Evolutionary conservation across 352 stramenopile species (phyloP).

Genomic region (Pythium insidiosum): DNA sequence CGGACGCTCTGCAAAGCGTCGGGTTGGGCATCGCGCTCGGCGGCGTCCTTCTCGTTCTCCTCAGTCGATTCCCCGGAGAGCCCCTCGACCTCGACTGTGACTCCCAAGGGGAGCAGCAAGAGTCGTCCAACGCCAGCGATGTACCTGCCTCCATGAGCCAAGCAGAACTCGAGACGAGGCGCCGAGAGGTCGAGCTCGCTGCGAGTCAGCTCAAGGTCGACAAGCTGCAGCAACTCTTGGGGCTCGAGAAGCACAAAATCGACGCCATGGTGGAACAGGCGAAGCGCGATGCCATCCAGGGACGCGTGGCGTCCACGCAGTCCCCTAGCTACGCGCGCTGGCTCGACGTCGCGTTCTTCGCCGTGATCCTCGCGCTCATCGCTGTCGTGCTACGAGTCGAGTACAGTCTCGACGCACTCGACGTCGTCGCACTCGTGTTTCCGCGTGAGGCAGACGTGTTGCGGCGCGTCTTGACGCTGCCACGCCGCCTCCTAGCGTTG

Average conservation of each 20-base stretch:
- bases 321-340: conserved; percentile 23
- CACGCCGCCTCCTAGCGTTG: neutral
- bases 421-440: conserved; percentile 27
- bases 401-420: conserved; percentile 46
- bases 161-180: neutral
- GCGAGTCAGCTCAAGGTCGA: conserved; percentile 32
- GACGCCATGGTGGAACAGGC: conserved; percentile 27
- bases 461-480: conserved; percentile 15
- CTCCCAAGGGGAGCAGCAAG: neutral
- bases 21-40: conserved; percentile 29
- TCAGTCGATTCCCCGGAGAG: conserved; percentile 43
- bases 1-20: conserved; percentile 36
- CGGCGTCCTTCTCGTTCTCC: conserved; percentile 27
- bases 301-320: conserved; percentile 5
- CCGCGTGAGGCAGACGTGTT: conserved; percentile 40
- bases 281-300: conserved; percentile 23
- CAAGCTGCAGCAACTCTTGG: conserved; percentile 49
- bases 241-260: conserved; percentile 34
- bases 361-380: conserved; percentile 25
- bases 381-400: conserved; percentile 35
- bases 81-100: conserved; percentile 41
- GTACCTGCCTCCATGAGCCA: neutral
- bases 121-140: neutral
- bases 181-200: conserved; percentile 22
- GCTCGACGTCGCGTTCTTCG: conserved; percentile 38